phyloP scores from a whole-genome alignment of 129 eudicot genomes.

The Pittosporum tobira region DNA sequence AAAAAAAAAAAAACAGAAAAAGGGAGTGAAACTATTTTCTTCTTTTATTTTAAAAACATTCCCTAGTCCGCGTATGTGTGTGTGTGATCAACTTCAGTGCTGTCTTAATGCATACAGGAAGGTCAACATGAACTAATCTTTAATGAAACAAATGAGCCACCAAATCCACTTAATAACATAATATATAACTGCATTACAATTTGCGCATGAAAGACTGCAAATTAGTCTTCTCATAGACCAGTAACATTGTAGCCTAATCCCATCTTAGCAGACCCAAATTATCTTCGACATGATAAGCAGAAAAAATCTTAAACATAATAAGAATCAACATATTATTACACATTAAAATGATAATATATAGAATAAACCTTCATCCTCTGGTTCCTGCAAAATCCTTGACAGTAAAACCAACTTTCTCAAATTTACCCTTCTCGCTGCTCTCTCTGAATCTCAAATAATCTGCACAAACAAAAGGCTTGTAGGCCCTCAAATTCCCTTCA shows the following conservation, averaged over 20 bases:
- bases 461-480: constrained; percentile 62
- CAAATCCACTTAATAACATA: constrained; percentile 25
- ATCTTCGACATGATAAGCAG: neutral
- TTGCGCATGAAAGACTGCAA: constrained; percentile 30
- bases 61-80: too few relatives aligned
- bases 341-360: neutral
- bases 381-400: constrained; percentile 82
- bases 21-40: too few relatives aligned
- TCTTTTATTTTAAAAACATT: too few relatives aligned
- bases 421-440: constrained; percentile 69
- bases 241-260: neutral
- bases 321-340: constrained; percentile 3
- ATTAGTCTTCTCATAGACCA: constrained; percentile 9
- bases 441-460: constrained; percentile 73
- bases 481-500: constrained; percentile 37
- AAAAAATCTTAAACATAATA: neutral
- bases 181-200: constrained; percentile 5
- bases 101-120: constrained; percentile 18
- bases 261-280: constrained; percentile 7
- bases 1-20: too few relatives aligned
- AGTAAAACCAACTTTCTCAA: constrained; percentile 88
- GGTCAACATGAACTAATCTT: constrained; percentile 26
- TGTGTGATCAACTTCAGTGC: too few relatives aligned
- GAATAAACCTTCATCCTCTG: constrained; percentile 4
- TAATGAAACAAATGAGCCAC: constrained; percentile 25